These are phyloP conservation scores for Erodium texanum DNA, from an alignment of 441 rosid species.

Conservation along the genomic window DNA sequence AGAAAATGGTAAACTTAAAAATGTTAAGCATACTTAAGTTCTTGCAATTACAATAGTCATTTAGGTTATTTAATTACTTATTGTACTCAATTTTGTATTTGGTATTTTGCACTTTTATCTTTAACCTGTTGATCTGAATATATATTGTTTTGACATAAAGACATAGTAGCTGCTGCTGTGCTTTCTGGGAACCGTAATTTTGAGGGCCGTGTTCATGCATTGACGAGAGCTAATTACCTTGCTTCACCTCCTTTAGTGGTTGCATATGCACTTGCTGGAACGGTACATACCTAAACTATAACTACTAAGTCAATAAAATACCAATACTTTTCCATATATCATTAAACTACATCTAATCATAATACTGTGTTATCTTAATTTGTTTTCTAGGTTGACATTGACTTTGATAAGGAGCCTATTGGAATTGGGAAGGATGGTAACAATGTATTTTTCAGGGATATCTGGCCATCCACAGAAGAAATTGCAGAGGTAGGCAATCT, in stretches of 20 bases:
- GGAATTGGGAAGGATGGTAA: slow-evolving; percentile 85
- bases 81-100: neutral
- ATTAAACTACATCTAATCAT: neutral
- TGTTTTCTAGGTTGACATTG: slow-evolving; percentile 69
- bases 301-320: neutral
- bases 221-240: slow-evolving; percentile 98
- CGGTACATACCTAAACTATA: slow-evolving; percentile 33
- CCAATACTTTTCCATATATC: neutral
- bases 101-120: neutral
- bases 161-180: slow-evolving; percentile 86
- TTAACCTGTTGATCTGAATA: neutral
- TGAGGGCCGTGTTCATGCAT: slow-evolving; percentile 94
- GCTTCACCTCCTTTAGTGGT: slow-evolving; percentile 98
- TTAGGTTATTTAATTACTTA: neutral
- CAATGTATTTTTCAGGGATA: slow-evolving; percentile 64
- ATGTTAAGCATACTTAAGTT: neutral
- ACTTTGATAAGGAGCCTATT: slow-evolving; percentile 89
- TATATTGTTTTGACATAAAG: slow-evolving; percentile 27
- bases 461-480: slow-evolving; percentile 94
- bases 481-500: slow-evolving; percentile 61
- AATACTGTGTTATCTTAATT: slow-evolving; percentile 11
- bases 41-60: neutral
- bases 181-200: slow-evolving; percentile 95
- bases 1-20: slow-evolving; percentile 54
- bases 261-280: slow-evolving; percentile 99